A percentile compares a stretch with the other conserved stretches of the same genome.
Evolutionary conservation across 192 early-diverging fungal genomes (phyloP).

Genomic region (Pilaira anomala): DNA sequence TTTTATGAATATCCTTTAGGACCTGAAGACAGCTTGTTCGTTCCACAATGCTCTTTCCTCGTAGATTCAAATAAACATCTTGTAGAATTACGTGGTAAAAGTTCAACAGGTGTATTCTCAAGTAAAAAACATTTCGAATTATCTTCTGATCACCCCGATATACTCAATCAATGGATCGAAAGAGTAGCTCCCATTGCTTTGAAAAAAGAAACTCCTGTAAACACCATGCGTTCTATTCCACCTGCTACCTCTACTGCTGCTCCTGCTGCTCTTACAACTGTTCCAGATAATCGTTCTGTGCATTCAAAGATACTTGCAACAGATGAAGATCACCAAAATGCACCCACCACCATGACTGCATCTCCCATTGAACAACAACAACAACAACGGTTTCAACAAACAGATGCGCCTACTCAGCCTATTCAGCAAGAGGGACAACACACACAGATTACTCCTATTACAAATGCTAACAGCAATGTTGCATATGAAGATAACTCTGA

Average conservation of each 20-base stretch:
- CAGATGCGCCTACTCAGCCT: neutral
- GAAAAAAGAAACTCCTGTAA: neutral
- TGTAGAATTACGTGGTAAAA: conserved; percentile 7
- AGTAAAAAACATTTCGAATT: conserved; percentile 4
- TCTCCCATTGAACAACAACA: neutral
- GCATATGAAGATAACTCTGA: neutral
- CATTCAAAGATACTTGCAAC: conserved; percentile 1
- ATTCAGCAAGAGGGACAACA: neutral
- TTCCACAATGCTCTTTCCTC: conserved; percentile 1
- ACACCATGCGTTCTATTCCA: too few species aligned
- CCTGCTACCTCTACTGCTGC: neutral
- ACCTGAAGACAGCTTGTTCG: conserved; percentile 6
- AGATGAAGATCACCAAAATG: neutral
- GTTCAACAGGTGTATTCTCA: neutral
- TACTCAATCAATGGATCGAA: neutral
- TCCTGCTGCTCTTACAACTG: neutral
- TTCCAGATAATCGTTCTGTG: neutral
- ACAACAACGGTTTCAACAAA: neutral
- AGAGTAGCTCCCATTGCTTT: neutral
- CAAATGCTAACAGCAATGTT: neutral
- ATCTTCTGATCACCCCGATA: neutral
- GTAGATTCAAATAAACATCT: neutral
- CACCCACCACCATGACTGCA: neutral
- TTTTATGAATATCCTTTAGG: neutral
- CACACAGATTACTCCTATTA: too few species aligned